Evolutionary conservation across 495 filamentous ascomycete genomes (phyloP), one percentile per base, ranked within the genome.

Genomic region (Talaromyces adpressus): DNA sequence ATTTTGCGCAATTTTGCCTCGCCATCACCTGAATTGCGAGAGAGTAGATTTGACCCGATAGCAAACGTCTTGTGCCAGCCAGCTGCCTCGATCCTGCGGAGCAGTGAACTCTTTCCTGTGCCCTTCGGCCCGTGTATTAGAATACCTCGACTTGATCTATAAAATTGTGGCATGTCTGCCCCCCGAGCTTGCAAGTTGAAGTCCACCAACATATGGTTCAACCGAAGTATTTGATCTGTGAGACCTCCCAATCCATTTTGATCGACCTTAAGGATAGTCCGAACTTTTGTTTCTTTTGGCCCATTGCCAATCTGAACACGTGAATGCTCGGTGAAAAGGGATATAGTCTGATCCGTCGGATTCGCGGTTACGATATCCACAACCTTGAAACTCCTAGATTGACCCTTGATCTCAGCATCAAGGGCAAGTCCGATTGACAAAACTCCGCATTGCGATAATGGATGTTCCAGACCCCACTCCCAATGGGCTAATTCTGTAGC

Each of bases 51-150:
- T 30, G 76, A 80, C 45, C 82, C 79, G 39, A 95, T 79, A 27
- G 75, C 79, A 58, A 88, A 81, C 6, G 90, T 82, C 62, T 82
- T 84, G 20, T 83, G 85, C 89, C 89, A 95, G 61, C 84, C 82
- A 8, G 85, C 82, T n/a, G 75, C 73, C 20, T 83, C 81, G n/a
- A 95, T 82, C 59, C 83, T 82, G 29, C 85, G 69, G 2, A 96
- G 73, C 14, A 96, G 76, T 63, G 87, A 76, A 16, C 85, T 87
- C 72, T 95, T 97, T 2, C 92, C 92, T 0, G 89, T 94, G 63
- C 94, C 89, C 67, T 90, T 85, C 58, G 89, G 84, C 52, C 94
- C 91, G 76, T 94, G 85, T 51, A 98, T 78, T 64, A 96, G 76
- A 56, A 94, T 83, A 32, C 86, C 82, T 45, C 82, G 73, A 65